These are phyloP conservation scores for Aspergillus floridensis DNA, from an alignment of 2,329 filamentous ascomycete genomes.

Conservation along the genomic window DNA sequence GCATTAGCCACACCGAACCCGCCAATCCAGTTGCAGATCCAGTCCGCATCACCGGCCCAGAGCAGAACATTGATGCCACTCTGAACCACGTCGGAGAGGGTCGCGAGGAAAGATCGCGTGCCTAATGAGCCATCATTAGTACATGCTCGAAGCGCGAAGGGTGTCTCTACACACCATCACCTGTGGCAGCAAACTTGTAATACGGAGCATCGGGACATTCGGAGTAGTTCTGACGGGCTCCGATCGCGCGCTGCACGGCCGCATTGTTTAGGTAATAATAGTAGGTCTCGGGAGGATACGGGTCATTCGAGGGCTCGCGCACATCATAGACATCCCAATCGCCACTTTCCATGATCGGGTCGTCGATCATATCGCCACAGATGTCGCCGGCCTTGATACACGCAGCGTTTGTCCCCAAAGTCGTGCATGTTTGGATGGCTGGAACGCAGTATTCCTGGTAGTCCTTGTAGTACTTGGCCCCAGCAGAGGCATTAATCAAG, in stretches of 20 bases:
- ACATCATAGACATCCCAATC: conserved; percentile 48
- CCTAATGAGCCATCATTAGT: conserved; percentile 45
- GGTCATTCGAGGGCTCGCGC: conserved; percentile 37
- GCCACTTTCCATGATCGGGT: conserved; percentile 25
- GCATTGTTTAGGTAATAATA: conserved; percentile 40
- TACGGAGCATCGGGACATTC: conserved; percentile 43
- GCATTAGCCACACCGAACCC: conserved; percentile 48
- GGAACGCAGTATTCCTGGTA: conserved; percentile 41
- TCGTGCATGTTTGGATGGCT: conserved; percentile 38
- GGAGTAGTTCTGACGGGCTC: conserved; percentile 42
- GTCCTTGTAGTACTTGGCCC: conserved; percentile 30
- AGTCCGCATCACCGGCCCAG: conserved; percentile 59
- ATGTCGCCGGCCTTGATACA: conserved; percentile 35
- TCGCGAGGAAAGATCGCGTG: conserved; percentile 46
- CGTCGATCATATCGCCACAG: conserved; percentile 41
- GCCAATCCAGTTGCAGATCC: conserved; percentile 60
- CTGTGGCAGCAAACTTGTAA: conserved; percentile 41
- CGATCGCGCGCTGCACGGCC: conserved; percentile 44
- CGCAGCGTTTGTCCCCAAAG: conserved; percentile 27
- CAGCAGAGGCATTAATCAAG: conserved; percentile 38
- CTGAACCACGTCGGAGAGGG: conserved; percentile 47
- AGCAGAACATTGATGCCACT: conserved; percentile 51
- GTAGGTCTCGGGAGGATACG: conserved; percentile 44
- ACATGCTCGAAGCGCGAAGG: too few species aligned
- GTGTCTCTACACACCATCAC: conserved; percentile 34